These are phyloP conservation scores for Candida boidinii DNA, from an alignment of 805 yeast species.

Conservation along the genomic window DNA sequence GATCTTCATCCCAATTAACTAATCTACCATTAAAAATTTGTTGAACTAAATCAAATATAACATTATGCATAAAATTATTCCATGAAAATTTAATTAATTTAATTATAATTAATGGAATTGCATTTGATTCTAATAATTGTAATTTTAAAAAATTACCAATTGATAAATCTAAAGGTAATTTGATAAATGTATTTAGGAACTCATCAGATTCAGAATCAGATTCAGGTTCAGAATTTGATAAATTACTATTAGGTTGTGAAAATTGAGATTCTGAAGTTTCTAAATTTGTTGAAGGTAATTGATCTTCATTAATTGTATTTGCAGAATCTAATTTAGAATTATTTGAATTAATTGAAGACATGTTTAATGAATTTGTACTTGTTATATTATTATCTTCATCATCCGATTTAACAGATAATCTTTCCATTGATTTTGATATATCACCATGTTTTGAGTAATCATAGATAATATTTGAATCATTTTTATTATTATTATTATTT, in stretches of 20 bases:
- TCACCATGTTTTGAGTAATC: background rate
- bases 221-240: background rate
- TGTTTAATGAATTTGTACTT: too few relatives aligned
- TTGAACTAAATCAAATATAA: constrained; percentile 90
- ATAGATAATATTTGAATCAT: background rate
- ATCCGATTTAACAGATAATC: too few relatives aligned
- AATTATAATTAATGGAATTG: constrained; percentile 52
- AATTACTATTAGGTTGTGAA: background rate
- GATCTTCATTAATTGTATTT: too few relatives aligned
- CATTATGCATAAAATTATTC: constrained; percentile 96
- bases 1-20: constrained; percentile 28
- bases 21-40: constrained; percentile 76
- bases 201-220: constrained; percentile 16
- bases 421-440: background rate
- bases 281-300: too few relatives aligned
- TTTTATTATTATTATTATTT: too few relatives aligned
- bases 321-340: too few relatives aligned
- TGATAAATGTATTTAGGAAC: constrained; percentile 12
- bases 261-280: too few relatives aligned
- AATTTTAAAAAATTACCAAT: constrained; percentile 84
- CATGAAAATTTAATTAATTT: constrained; percentile 82
- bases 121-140: constrained; percentile 60
- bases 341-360: too few relatives aligned
- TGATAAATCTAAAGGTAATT: constrained; percentile 19
- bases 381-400: too few relatives aligned